These are phyloP conservation scores for Juglanconis sp. DNA, from an alignment of 2,329 filamentous ascomycete species.

Conservation along the genomic window DNA sequence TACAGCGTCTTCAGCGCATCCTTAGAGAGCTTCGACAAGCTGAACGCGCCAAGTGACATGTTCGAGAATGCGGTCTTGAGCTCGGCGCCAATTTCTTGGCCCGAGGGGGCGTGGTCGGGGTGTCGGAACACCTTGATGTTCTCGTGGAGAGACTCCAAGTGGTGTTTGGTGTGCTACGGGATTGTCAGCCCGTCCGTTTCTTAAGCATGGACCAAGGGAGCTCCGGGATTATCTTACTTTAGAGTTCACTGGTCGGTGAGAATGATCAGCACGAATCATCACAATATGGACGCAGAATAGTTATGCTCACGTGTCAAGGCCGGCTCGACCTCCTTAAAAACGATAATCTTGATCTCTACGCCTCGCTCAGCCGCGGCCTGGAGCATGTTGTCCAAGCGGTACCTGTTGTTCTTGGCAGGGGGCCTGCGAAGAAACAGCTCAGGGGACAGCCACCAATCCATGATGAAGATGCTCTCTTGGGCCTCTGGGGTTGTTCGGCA, in stretches of 20 bases:
- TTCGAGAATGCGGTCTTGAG: conserved; percentile 20
- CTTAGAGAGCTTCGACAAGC: conserved; percentile 62
- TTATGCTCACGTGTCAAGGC: conserved; percentile 69
- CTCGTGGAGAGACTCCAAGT: conserved; percentile 70
- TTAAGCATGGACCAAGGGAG: not conserved
- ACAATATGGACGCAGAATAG: not conserved
- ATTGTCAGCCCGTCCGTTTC: not conserved
- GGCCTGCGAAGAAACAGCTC: conserved; percentile 85
- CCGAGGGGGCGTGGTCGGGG: conserved; percentile 79
- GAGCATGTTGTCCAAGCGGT: conserved; percentile 80
- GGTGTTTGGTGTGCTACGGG: conserved; percentile 70
- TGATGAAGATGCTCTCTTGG: conserved; percentile 74
- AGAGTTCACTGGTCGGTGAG: conserved; percentile 26
- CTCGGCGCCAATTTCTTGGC: conserved; percentile 31
- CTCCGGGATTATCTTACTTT: conserved; percentile 16
- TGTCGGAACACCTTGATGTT: conserved; percentile 90
- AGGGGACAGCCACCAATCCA: conserved; percentile 88
- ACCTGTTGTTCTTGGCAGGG: conserved; percentile 75
- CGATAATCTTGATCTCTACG: conserved; percentile 79
- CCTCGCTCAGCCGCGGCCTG: conserved; percentile 78
- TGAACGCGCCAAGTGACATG: conserved; percentile 45
- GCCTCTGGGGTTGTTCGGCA: conserved; percentile 47
- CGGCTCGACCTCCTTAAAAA: conserved; percentile 88
- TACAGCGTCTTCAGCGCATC: conserved; percentile 78
- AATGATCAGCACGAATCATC: conserved; percentile 4